Conservation (phyloP, 2,329 filamentous ascomycete genomes). For the Fusarium nelsonii region DNA sequence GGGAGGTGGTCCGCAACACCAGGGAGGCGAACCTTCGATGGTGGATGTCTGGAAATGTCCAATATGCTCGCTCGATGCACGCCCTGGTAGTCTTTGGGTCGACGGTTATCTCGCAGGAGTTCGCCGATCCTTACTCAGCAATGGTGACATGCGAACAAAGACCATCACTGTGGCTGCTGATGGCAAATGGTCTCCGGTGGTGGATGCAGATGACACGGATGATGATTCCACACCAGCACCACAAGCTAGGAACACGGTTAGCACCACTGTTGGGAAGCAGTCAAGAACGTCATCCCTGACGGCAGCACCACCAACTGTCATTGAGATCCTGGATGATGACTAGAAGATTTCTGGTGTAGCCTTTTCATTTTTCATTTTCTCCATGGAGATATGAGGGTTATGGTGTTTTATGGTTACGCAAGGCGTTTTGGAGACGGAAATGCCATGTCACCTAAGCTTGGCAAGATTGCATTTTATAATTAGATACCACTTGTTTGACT, state of each 20-base stretch:
- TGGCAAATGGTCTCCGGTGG: constrained; percentile 52
- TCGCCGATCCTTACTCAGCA: constrained; percentile 61
- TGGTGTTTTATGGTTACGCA: neutral
- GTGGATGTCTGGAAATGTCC: constrained; percentile 89
- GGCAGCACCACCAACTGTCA: constrained; percentile 34
- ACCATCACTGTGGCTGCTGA: constrained; percentile 49
- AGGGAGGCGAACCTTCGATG: constrained; percentile 61
- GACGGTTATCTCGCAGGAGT: constrained; percentile 81
- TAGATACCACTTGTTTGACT: constrained; percentile 38
- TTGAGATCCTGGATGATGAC: constrained; percentile 50
- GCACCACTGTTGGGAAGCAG: constrained; percentile 11
- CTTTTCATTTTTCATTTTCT: neutral
- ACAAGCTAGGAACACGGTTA: neutral
- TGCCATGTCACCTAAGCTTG: constrained; percentile 5
- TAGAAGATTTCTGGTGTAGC: constrained; percentile 2
- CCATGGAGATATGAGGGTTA: neutral
- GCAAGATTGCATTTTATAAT: constrained; percentile 33
- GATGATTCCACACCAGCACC: constrained; percentile 40
- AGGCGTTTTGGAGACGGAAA: constrained; percentile 34
- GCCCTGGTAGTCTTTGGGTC: constrained; percentile 76
- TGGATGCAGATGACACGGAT: constrained; percentile 49
- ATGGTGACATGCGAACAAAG: constrained; percentile 45
- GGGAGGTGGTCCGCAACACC: constrained; percentile 13
- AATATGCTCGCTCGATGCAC: constrained; percentile 81
- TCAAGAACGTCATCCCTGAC: constrained; percentile 19